These are phyloP conservation scores for Flaveria brownii DNA, from an alignment of 129 eudicot species.

Conservation along the genomic window DNA sequence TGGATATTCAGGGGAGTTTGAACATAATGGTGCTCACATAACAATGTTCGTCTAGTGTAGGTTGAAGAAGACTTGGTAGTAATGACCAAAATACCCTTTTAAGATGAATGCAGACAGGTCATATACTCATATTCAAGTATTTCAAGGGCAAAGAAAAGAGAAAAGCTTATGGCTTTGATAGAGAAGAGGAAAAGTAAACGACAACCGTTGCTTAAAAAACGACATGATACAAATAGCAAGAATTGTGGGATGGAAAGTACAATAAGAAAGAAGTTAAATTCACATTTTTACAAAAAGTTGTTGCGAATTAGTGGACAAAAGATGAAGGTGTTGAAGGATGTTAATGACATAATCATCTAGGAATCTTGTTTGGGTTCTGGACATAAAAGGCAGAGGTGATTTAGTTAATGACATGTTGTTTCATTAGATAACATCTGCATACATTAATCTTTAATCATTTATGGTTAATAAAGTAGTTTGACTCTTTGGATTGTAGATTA, in stretches of 20 bases:
- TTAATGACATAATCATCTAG: background rate
- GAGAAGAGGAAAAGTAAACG: background rate
- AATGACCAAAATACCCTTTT: background rate
- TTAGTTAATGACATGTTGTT: background rate
- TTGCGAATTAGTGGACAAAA: background rate
- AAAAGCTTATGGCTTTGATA: conserved; percentile 18
- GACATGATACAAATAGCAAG: background rate
- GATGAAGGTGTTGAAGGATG: conserved; percentile 17
- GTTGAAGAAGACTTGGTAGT: background rate
- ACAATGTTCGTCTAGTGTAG: background rate
- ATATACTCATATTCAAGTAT: conserved; percentile 17
- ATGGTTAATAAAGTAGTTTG: conserved; percentile 18
- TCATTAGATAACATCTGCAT: background rate
- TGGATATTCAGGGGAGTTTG: background rate
- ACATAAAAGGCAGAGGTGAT: conserved; percentile 19
- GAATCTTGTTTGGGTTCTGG: conserved; percentile 15
- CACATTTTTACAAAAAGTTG: conserved; percentile 24
- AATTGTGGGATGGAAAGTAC: no score
- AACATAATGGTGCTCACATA: conserved; percentile 1
- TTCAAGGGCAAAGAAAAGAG: conserved; percentile 1
- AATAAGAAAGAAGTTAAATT: conserved; percentile 10
- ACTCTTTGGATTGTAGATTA: conserved; percentile 30
- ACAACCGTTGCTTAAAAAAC: background rate
- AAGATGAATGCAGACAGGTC: background rate
- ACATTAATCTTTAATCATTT: background rate